Evolutionary conservation across 208 protist genomes (phyloP), one percentile per base, ranked within the genome.

Genomic region (Leishmania tarentolae): DNA sequence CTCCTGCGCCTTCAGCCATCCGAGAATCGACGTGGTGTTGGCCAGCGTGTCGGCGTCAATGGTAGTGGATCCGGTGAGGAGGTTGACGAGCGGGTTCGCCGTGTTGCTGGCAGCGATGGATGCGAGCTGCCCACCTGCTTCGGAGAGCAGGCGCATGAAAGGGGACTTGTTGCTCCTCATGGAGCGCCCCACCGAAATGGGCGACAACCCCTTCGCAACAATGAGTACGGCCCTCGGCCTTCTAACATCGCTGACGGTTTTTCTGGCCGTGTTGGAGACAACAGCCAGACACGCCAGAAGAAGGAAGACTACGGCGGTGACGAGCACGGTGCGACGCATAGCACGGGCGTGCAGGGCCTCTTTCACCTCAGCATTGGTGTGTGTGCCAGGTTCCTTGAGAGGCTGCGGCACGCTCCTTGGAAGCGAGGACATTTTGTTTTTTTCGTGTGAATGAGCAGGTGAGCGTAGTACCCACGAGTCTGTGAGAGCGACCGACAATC

Each of bases 301-400:
- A 19, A 96, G 75, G 75, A 95, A 88, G n/a, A 94, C 86, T n/a
- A 94, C 78, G 17, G 89, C 87, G 40, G 89, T 82, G 46, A 94
- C 83, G 63, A 93, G 74, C 35, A 94, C 87, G 40, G 86, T 91
- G 76, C 93, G 85, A 47, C 87, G 91, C 72, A 88, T 72, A 2
- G 90, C 91, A 42, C 91, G 88, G 17, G 90, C 87, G 70, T 93
- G 87, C 46, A 95, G 87, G 21, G 90, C 86, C 80, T 92, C 89
- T 70, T 91, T 92, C 66, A 96, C 87, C 84, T 94, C 90, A 17
- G 83, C 79, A 74, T 94, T 94, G 13, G 86, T 93, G 87, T 95
- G 88, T 28, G 87, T 92, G 71, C 91, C 90, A 28, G 90, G 91
- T 76, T 88, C 82, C 63, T 82, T 83, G 31, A 88, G 86, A 46